Conservation (phyloP, 805 yeast species). For the Candida sphagnicola region DNA sequence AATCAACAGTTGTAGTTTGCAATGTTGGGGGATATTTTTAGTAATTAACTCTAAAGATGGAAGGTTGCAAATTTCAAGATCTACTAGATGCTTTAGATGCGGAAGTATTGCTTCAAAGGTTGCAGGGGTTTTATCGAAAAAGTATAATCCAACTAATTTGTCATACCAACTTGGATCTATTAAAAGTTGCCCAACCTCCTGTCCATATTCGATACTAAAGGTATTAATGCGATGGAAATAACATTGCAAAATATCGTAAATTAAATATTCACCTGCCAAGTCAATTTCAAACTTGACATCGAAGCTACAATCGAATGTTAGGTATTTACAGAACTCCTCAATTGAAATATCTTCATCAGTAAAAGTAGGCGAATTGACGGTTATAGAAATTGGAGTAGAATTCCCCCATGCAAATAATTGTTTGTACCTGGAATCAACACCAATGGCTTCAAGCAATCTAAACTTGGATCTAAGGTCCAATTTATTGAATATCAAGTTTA, state of each 20-base stretch:
- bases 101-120: neutral
- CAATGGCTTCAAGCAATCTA: neutral
- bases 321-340: neutral
- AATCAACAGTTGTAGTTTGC: too few species aligned
- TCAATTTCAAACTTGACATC: neutral
- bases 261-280: neutral
- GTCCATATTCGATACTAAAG: neutral
- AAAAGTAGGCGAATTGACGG: neutral
- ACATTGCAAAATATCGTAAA: neutral
- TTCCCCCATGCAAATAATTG: neutral
- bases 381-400: neutral
- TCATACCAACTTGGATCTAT: neutral
- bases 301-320: neutral
- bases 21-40: too few species aligned
- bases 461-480: neutral
- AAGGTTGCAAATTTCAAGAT: too few species aligned
- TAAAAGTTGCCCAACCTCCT: neutral
- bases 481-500: neutral
- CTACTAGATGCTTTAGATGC: neutral
- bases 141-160: neutral
- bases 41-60: too few species aligned
- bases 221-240: neutral
- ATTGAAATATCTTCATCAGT: neutral
- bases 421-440: neutral
- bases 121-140: neutral